These are phyloP conservation scores for Podaxis sp. DNA, from an alignment of 768 basidiomycete genomes.

Conservation along the genomic window DNA sequence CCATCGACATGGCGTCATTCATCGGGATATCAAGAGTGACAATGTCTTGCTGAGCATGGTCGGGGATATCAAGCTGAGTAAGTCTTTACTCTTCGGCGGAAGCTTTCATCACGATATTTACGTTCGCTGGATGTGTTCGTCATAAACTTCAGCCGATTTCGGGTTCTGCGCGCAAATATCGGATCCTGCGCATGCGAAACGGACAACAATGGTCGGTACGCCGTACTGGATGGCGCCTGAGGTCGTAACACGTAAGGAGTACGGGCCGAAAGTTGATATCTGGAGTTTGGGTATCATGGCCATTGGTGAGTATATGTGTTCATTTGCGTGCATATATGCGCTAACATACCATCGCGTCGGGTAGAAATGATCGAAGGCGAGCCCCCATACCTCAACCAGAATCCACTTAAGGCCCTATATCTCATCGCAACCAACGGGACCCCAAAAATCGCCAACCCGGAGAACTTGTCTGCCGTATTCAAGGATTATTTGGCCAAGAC, in stretches of 20 bases:
- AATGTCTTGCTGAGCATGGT: slow-evolving; percentile 90
- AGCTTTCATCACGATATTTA: neutral
- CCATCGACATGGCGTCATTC: slow-evolving; percentile 95
- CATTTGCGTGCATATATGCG: neutral
- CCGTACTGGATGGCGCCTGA: slow-evolving; percentile 99
- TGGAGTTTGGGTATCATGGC: slow-evolving; percentile 98
- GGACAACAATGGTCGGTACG: slow-evolving; percentile 97
- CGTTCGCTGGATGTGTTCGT: slow-evolving; percentile 6
- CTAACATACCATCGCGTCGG: slow-evolving; percentile 8
- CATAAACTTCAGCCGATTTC: slow-evolving; percentile 72
- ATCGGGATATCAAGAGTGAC: slow-evolving; percentile 98
- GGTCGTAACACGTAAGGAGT: slow-evolving; percentile 96
- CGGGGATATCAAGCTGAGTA: slow-evolving; percentile 98
- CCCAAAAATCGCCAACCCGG: slow-evolving; percentile 91
- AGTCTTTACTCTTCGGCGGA: slow-evolving; percentile 29
- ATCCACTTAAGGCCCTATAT: slow-evolving; percentile 94
- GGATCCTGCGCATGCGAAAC: slow-evolving; percentile 82
- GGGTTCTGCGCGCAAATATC: slow-evolving; percentile 99
- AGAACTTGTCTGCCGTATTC: slow-evolving; percentile 68
- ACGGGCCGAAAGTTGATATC: slow-evolving; percentile 97
- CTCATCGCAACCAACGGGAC: slow-evolving; percentile 98
- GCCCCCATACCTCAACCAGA: slow-evolving; percentile 94
- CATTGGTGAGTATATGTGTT: slow-evolving; percentile 54
- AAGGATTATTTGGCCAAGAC: slow-evolving; percentile 85
- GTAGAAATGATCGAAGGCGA: slow-evolving; percentile 98